Evolutionary conservation across 768 basidiomycete species (phyloP), one percentile per base, ranked within the genome.

Genomic region (Lactarius trivialis): DNA sequence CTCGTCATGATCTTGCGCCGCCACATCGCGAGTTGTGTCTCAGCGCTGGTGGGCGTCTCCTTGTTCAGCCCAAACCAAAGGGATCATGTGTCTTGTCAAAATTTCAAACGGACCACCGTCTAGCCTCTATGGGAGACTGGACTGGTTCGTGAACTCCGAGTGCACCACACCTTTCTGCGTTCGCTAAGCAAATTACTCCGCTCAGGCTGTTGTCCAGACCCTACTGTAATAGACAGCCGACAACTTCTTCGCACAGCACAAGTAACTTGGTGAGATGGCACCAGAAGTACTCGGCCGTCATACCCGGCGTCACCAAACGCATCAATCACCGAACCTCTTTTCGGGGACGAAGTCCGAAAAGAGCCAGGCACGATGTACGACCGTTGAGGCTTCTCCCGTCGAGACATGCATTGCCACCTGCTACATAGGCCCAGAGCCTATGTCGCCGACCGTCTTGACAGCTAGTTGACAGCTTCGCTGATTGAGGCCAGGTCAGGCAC

Each of bases 131-230:
- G 43, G 12, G 43, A 45, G 48, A 58, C 48, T 56, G 60, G 60
- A 50, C 60, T 19, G 60, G 60, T 61, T 61, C 60, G 55, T 33
- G 55, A 33, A 33, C 52, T 17, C 9, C 45, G 49, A 37, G 53
- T 30, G 54, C 45, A 9, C 43, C 43, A n/a, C 28, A 21, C n/a
- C 19, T 21, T 41, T 45, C 43, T 34, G 26, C 19, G 37, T 4
- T 14, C 8, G n/a, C 28, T 34, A 11, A 58, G 15, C 43, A 58
- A 56, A 34, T 43, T 7, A n/a, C 30, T 49, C 36, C n/a, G 45
- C 33, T n/a, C n/a, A 6, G 6, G 30, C 30, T 24, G 36, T 28
- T 21, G 36, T 33, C 24, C 19, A 19, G 26, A 33, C 41, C n/a
- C 14, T 45, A n/a, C n/a, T n/a, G n/a, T n/a, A n/a, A n/a, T n/a